Base-by-base conservation (phyloP, 2,329 filamentous ascomycete species). In the Arthrocladium fulminans region DNA sequence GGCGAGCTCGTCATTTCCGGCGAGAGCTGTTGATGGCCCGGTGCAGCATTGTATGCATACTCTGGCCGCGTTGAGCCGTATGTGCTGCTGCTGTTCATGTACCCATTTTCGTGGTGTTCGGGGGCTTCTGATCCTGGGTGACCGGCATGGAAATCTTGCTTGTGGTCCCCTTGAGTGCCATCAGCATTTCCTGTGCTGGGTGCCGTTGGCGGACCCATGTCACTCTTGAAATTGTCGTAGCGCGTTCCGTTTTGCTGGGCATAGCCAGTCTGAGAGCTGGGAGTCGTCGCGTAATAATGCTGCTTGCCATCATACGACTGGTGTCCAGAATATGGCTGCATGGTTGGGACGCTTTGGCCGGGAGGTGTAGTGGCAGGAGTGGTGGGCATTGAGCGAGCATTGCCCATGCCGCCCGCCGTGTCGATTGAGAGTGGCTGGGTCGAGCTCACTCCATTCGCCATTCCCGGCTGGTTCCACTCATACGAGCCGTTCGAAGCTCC, bases 281-380 rank as follows among this genome's bases (percentile, higher is more conserved):
- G 77, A 13, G 83, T 75, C 0, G 79, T 77, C 49, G 81, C 86
- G 65, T 95, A 95, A 68, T 92, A 81, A 25, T 35, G 43, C 40
- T 82, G 79, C 52, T 90, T 81, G 8, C 85, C 81, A 61, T 94
- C 87, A 35, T 94, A 95, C 73, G 71, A 66, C 81, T 86, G 49
- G 72, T 80, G 57, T 70, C 77, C 54, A 45, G 81, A 83, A 64
- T 95, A 95, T 2, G 81, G 71, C 58, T 84, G 84, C 76, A 95
- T 88, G 61, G 77, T 82, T 58, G 88, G 84, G 53, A 94, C 75
- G 23, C 77, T 75, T 52, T 76, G 79, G 20, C 86, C 88, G 0
- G 90, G 90, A 10, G 90, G 89, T 0, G 90, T 94, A 4, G 87
- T 90, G 22, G 88, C 88, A 52, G 88, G 88, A n/a, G 87, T 94